These are phyloP conservation scores for Ogataea thermomethanolica DNA, from an alignment of 805 yeast species.

Conservation along the genomic window DNA sequence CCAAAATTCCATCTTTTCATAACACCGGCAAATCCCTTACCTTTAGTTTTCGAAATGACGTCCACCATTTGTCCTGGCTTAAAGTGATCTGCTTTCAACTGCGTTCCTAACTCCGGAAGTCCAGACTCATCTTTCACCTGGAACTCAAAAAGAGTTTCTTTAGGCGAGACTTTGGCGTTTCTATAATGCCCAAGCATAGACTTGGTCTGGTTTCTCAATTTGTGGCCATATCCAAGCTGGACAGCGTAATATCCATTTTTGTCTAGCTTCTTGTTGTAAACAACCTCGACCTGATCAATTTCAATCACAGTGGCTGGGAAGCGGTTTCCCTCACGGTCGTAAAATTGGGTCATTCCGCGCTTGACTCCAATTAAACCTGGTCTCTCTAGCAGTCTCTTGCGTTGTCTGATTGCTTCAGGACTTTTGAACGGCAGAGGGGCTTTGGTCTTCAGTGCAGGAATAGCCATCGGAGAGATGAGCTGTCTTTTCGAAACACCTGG, in stretches of 20 bases:
- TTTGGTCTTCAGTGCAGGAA: conserved; percentile 44
- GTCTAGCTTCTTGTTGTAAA: conserved; percentile 63
- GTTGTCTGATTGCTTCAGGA: conserved; percentile 60
- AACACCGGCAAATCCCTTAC: conserved; percentile 97
- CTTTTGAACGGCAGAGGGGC: conserved; percentile 61
- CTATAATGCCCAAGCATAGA: conserved; percentile 73
- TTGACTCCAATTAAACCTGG: conserved; percentile 84
- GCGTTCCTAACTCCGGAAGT: conserved; percentile 71
- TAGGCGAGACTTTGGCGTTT: conserved; percentile 80
- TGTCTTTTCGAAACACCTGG: conserved; percentile 15
- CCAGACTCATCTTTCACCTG: conserved; percentile 66
- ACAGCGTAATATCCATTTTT: conserved; percentile 82
- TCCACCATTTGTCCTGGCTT: conserved; percentile 82
- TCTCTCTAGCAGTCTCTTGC: conserved; percentile 71
- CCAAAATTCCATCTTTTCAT: conserved; percentile 91
- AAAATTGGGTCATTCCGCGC: conserved; percentile 88
- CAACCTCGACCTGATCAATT: conserved; percentile 84
- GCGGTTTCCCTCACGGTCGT: conserved; percentile 62
- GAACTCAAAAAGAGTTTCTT: conserved; percentile 71
- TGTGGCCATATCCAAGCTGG: conserved; percentile 79
- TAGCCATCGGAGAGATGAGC: conserved; percentile 45
- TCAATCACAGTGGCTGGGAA: conserved; percentile 85
- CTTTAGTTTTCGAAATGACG: conserved; percentile 73
- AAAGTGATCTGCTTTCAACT: conserved; percentile 79
- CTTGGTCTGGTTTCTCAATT: conserved; percentile 59